phyloP scores from a whole-genome alignment of 1,284 basidiomycete genomes.

The Neolentinus lepideus region DNA sequence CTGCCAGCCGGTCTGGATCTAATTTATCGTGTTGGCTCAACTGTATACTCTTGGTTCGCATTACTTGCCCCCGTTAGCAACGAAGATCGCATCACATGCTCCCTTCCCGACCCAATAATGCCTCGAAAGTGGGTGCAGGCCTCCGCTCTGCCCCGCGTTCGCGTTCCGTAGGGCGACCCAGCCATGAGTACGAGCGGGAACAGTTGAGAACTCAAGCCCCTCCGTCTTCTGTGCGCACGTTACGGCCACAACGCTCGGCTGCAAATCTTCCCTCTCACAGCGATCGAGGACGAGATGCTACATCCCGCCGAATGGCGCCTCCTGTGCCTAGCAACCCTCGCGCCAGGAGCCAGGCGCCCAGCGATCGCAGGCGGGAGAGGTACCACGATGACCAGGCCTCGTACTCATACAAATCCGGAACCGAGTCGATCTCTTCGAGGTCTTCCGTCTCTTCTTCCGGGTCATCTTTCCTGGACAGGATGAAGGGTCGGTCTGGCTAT shows the following conservation, averaged over 20 bases:
- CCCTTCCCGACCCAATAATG: slow-evolving; percentile 5
- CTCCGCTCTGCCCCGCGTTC: slow-evolving; percentile 12
- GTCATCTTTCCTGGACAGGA: slow-evolving; percentile 18
- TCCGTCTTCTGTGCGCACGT: slow-evolving; percentile 8
- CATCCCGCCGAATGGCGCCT: slow-evolving; percentile 9
- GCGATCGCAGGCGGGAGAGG: not conserved
- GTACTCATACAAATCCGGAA: slow-evolving; percentile 4
- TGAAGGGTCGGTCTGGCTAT: slow-evolving; percentile 17
- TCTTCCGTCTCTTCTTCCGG: slow-evolving; percentile 25
- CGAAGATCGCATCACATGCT: not conserved
- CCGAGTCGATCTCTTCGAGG: slow-evolving; percentile 10
- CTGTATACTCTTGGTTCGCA: not conserved
- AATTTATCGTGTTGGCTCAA: not conserved
- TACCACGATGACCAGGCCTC: slow-evolving; percentile 1
- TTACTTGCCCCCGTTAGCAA: not conserved
- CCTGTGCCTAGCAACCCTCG: slow-evolving; percentile 6
- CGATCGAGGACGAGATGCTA: slow-evolving; percentile 4
- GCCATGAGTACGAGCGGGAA: slow-evolving; percentile 2
- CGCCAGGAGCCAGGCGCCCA: not conserved
- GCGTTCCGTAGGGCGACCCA: slow-evolving; percentile 12
- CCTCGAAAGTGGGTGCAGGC: slow-evolving; percentile 5
- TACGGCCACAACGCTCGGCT: slow-evolving; percentile 22
- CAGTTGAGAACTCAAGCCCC: slow-evolving; percentile 3
- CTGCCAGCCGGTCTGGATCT: slow-evolving; percentile 19
- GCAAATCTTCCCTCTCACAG: slow-evolving; percentile 12